Base-by-base conservation (phyloP, 352 stramenopile species). In the Phytophthora ramorum region DNA sequence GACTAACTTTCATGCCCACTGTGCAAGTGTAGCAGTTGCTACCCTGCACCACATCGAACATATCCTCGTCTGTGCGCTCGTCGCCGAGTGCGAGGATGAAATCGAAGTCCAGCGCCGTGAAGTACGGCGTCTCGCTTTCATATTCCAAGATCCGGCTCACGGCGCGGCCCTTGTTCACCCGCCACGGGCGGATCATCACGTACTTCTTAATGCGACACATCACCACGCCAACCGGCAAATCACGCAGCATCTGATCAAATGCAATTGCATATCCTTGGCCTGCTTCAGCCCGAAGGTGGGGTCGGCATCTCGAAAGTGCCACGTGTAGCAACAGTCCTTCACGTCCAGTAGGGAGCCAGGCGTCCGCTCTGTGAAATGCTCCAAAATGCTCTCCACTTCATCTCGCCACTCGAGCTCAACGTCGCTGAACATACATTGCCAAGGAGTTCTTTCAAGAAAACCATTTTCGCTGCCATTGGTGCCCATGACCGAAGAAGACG, bases 181-280 rank as follows among this genome's bases (percentile, higher is more conserved):
- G 81, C 78, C 83, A 93, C 22, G 89, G 89, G 7, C 90, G 85
- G 46, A 96, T 92, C 58, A 85, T 91, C 30, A 96, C 81, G 46
- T 95, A 96, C 66, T 96, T 96, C 62, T 95, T 95, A 50, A 93
- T 92, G 3, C 83, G 89, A 62, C 85, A 94, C 85, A 96, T 96
- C 47, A 96, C 85, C 13, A 96, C 85, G 9, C 83, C 79, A 10
- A 96, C 89, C 0, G 87, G 89, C 8, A 91, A 74, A 63, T 95
- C 89, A 46, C 86, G 82, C 20, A 96, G 79, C 86, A 94, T 96
- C 55, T 96, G 89, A 41, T 96, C 89, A 50, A 95, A 75, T 96
- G 89, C 22, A 96, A 70, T 61, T 96, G 89, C 81, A 96, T 69
- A 40, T 96, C 87, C 58, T 96, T 96, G 8, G 89, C 89, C 46